Conservation (phyloP, 1,284 basidiomycete genomes). For the Trichosporon asahii region DNA sequence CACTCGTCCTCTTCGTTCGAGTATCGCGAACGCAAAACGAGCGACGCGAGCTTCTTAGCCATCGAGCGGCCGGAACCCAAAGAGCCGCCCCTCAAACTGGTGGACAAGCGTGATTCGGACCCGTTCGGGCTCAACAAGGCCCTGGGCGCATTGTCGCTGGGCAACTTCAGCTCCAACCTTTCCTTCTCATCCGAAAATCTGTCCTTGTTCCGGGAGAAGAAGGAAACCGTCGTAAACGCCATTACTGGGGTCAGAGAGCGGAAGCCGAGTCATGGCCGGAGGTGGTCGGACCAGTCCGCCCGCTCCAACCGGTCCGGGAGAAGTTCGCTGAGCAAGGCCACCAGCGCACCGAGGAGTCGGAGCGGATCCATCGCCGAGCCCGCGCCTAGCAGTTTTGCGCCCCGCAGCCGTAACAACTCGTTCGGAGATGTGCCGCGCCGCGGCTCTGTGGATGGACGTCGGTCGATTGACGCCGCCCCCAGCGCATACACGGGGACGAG, state of each 20-base stretch:
- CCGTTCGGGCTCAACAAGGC: slow-evolving; percentile 1
- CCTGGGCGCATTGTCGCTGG: background rate
- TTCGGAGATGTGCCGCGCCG: background rate
- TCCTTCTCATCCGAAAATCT: background rate
- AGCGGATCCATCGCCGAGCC: background rate
- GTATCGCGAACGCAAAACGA: background rate
- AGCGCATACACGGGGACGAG: background rate
- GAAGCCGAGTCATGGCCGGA: background rate
- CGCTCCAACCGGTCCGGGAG: background rate
- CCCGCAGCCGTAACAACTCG: background rate
- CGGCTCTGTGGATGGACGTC: background rate
- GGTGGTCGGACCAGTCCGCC: background rate
- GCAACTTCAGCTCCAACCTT: background rate
- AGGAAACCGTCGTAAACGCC: background rate
- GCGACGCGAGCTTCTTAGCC: background rate
- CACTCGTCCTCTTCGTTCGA: background rate
- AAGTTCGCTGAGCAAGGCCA: too few relatives aligned
- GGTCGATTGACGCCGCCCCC: background rate
- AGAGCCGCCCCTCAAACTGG: background rate
- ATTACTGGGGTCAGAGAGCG: background rate
- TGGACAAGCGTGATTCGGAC: background rate
- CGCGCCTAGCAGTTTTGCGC: background rate
- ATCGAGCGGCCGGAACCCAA: background rate
- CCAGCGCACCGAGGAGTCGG: background rate
- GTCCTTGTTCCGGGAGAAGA: background rate